phyloP scores from a whole-genome alignment of 768 basidiomycete genomes.

The Sarcomyxa edulis region DNA sequence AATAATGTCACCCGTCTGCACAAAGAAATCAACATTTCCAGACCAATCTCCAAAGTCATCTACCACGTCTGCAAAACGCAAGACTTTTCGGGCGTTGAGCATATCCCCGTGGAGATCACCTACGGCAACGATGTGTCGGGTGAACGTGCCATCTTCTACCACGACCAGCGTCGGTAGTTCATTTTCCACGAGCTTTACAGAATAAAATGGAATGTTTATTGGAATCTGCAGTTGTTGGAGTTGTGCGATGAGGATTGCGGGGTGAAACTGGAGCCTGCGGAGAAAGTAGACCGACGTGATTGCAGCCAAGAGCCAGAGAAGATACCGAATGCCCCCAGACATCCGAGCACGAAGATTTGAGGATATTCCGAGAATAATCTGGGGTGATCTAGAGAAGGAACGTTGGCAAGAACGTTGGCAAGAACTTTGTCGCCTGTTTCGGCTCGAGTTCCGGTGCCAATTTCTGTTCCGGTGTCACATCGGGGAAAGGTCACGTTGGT shows the following conservation, averaged over 20 bases:
- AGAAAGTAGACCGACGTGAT: too few relatives aligned
- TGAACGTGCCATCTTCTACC: too few relatives aligned
- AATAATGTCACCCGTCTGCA: constrained; percentile 95
- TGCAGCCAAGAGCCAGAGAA: too few relatives aligned
- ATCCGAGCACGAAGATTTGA: too few relatives aligned
- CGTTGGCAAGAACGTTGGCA: too few relatives aligned
- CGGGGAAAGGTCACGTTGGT: constrained; percentile 1
- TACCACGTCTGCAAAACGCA: constrained; percentile 76
- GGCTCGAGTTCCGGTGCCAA: too few relatives aligned
- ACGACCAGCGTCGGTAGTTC: too few relatives aligned
- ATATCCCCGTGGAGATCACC: constrained; percentile 93
- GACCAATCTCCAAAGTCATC: constrained; percentile 75
- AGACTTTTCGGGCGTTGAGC: constrained; percentile 70
- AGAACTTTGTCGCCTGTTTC: too few relatives aligned
- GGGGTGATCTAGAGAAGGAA: too few relatives aligned
- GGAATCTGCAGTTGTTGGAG: constrained; percentile 2
- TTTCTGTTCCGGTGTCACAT: not conserved
- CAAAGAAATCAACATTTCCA: constrained; percentile 77
- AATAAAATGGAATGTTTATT: not conserved
- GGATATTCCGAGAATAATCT: too few relatives aligned
- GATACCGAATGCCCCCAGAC: too few relatives aligned
- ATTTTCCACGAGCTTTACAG: not conserved
- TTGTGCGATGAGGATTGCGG: not conserved
- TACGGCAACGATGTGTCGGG: constrained; percentile 73
- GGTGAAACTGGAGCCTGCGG: not conserved